A percentile compares a stretch with the other conserved stretches of the same genome.
These are phyloP conservation scores for Pseudonectria foliicola DNA, from an alignment of 2,329 filamentous ascomycete species.

Conservation along the genomic window DNA sequence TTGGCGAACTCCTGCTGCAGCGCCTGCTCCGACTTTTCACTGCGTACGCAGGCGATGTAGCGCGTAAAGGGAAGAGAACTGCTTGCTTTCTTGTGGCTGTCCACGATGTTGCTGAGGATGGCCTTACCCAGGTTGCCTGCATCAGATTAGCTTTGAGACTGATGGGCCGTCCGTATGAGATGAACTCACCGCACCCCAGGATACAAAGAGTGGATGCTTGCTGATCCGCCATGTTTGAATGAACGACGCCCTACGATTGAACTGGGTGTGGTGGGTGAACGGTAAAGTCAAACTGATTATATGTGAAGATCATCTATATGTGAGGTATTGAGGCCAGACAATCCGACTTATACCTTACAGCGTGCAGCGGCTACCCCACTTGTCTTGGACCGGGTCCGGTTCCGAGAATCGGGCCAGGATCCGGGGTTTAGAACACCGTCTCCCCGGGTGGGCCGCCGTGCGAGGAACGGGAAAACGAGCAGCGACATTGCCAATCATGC, in stretches of 20 bases:
- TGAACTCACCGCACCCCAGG: conserved; percentile 14
- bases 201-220: conserved; percentile 18
- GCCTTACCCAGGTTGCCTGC: conserved; percentile 27
- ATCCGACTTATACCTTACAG: not conserved
- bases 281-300: no score
- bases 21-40: conserved; percentile 15
- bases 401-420: no score
- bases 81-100: conserved; percentile 3
- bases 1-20: conserved; percentile 15
- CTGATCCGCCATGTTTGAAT: conserved; percentile 8
- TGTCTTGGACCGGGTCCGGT: not conserved
- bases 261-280: not conserved
- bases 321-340: not conserved
- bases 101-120: conserved; percentile 19
- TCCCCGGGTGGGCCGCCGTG: no score
- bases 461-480: no score
- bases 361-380: not conserved
- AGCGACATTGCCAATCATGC: no score
- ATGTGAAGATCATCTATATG: no score
- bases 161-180: not conserved
- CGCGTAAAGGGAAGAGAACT: conserved; percentile 14
- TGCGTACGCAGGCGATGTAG: conserved; percentile 25
- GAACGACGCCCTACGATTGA: not conserved
- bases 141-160: not conserved
- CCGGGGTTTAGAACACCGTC: no score